Base-by-base conservation (phyloP, 1,139 yeast species). In the Taiozyma onychis region DNA sequence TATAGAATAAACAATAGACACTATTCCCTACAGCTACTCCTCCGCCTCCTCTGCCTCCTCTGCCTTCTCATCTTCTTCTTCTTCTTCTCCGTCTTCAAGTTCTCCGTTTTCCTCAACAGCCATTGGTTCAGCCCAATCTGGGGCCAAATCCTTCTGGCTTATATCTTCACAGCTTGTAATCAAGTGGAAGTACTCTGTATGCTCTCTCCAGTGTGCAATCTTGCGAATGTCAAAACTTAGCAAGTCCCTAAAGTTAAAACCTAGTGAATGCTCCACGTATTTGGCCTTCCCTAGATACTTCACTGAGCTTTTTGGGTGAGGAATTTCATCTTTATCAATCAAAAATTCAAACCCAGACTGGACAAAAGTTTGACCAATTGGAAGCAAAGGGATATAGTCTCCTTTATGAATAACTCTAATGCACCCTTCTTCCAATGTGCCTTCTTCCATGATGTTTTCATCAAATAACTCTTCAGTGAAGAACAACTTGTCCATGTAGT, bases 311-410 rank as follows among this genome's bases (percentile, higher is more conserved):
- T 69, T 69, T 3, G 56, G 54, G 57, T 82, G 87, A 0, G 85
- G 84, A 11, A 78, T 53, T 1, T 69, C 68, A 21, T 59, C 67
- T 46, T 74, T 74, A 8, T 67, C 64, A 21, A 83, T 80, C 48
- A 61, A 64, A 46, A 80, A 76, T 54, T 78, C 80, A 43, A 73
- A 68, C 0, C 87, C 87, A 8, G 77, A 74, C 48, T 77, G 81
- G 8, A 62, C 58, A 56, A 68, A 78, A 16, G 69, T 47, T n/a
- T 44, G 44, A 2, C 75, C 68, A 8, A 85, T 84, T 3, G 90
- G 90, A 34, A 83, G 66, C 49, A 66, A 61, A 0, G 89, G 85
- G 11, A 84, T 79, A 35, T 75, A 61, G 60, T 85, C 91, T 34
- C 76, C 76, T 42, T 70, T 64, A 62, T 84, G 88, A 3, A 74